Evolutionary conservation across 345 rosid genomes (phyloP).

Genomic region (Aethionema arabicum): DNA sequence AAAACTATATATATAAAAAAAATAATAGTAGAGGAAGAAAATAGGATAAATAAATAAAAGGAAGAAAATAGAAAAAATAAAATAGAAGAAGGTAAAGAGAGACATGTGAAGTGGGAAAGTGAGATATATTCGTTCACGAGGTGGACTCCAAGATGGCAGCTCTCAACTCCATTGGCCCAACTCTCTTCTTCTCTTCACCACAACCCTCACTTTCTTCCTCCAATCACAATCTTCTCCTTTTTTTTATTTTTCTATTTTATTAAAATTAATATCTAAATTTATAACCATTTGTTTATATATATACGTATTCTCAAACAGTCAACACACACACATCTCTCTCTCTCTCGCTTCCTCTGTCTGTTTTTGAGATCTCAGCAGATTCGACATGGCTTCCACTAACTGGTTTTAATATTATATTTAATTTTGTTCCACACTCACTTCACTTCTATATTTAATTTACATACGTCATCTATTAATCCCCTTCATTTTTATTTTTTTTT

Average conservation of each 20-base stretch:
- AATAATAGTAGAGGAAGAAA: too few relatives aligned
- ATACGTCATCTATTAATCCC: slow-evolving; percentile 21
- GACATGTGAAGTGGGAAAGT: slow-evolving; percentile 30
- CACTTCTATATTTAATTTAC: too few relatives aligned
- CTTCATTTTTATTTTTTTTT: neutral
- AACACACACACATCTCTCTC: slow-evolving; percentile 13
- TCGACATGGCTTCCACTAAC: slow-evolving; percentile 31
- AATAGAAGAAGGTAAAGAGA: slow-evolving; percentile 8
- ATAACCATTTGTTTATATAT: too few relatives aligned
- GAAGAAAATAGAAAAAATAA: neutral
- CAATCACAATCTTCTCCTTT: slow-evolving; percentile 3
- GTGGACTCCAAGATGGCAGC: slow-evolving; percentile 37
- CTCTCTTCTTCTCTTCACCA: slow-evolving; percentile 30
- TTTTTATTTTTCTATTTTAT: neutral
- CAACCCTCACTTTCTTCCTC: slow-evolving; percentile 19
- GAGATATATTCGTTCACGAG: slow-evolving; percentile 32
- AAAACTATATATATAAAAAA: too few relatives aligned
- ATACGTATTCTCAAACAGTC: too few relatives aligned
- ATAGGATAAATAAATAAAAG: neutral
- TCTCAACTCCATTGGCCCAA: slow-evolving; percentile 32
- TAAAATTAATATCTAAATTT: neutral
- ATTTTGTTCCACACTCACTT: too few relatives aligned
- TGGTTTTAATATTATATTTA: slow-evolving; percentile 15
- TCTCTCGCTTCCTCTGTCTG: slow-evolving; percentile 9
- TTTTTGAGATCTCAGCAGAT: slow-evolving; percentile 36